Evolutionary conservation across 768 basidiomycete species (phyloP), one percentile per base, ranked within the genome.

Genomic region (Asterophora lycoperdoides): DNA sequence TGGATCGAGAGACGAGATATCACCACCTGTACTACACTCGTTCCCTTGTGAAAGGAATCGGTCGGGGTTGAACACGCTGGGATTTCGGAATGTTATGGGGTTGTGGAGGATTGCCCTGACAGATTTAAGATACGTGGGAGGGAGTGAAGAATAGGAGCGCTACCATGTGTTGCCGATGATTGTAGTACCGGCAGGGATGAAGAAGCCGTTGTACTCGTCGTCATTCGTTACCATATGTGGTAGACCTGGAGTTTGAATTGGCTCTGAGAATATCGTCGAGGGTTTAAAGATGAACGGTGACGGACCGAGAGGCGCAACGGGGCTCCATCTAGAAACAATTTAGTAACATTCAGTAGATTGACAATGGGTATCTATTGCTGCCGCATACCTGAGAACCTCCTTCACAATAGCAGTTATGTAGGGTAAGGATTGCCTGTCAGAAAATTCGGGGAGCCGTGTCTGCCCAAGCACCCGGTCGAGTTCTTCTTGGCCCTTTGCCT

Each of bases 51-150:
- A 57, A 23, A 76, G 44, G 56, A 74, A 81, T 15, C 79, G 67
- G 18, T 76, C 74, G 0, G 80, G 80, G 30, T 74, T 68, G 57
- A 83, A 81, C 9, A 53, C 57, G 4, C 66, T 57, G 0, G 80
- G 79, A 13, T 79, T 65, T 0, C 72, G 74, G 56, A 69, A 81
- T 11, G 57, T 58, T 28, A 58, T 37, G 4, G 74, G 74, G 52
- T 81, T 75, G 36, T 75, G 78, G 20, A 78, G 64, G 41, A 80
- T 77, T 1, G 69, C 69, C 76, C 80, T 80, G 43, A 4, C 30
- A 14, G 11, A 28, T 5, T n/a, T 23, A 2, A 7, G 36, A 17
- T 15, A 17, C 23, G 17, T 39, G 23, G 23, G 3, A 26, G 3
- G 39, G n/a, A 1, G 23, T n/a, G 18, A 23, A 13, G 7, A 11